Evolutionary conservation across 805 yeast species (phyloP).

Genomic region (Candida insectalens): DNA sequence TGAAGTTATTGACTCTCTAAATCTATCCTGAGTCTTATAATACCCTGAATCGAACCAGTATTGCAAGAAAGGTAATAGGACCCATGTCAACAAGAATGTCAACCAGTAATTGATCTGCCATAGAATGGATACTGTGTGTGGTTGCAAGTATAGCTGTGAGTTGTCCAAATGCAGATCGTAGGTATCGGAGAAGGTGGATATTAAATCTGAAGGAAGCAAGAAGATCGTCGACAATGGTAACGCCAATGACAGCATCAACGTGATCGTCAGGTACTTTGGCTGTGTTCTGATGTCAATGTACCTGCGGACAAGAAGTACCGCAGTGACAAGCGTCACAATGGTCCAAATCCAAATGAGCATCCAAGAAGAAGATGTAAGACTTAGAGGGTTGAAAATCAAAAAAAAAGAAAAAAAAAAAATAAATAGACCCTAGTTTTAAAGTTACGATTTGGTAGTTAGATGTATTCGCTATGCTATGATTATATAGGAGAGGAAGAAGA

Average conservation of each 20-base stretch:
- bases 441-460: not conserved
- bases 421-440: not conserved
- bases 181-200: constrained; percentile 32
- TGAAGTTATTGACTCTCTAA: constrained; percentile 46
- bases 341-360: constrained; percentile 13
- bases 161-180: constrained; percentile 17
- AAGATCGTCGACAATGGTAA: constrained; percentile 70
- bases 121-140: constrained; percentile 36
- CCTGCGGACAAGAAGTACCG: constrained; percentile 26
- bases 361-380: no score
- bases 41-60: constrained; percentile 67
- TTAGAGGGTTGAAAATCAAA: no score
- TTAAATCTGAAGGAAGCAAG: constrained; percentile 65
- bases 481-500: not conserved
- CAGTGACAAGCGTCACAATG: constrained; percentile 19
- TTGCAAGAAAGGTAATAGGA: constrained; percentile 60
- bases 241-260: constrained; percentile 51
- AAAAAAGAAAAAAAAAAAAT: no score
- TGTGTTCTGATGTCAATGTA: constrained; percentile 26
- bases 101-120: constrained; percentile 80
- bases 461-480: not conserved
- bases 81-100: constrained; percentile 75
- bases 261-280: constrained; percentile 34
- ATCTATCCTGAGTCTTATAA: constrained; percentile 33
- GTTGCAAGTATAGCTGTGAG: constrained; percentile 36